phyloP scores from a whole-genome alignment of 164 flowering plant species.

The Chimonanthus praecox region DNA sequence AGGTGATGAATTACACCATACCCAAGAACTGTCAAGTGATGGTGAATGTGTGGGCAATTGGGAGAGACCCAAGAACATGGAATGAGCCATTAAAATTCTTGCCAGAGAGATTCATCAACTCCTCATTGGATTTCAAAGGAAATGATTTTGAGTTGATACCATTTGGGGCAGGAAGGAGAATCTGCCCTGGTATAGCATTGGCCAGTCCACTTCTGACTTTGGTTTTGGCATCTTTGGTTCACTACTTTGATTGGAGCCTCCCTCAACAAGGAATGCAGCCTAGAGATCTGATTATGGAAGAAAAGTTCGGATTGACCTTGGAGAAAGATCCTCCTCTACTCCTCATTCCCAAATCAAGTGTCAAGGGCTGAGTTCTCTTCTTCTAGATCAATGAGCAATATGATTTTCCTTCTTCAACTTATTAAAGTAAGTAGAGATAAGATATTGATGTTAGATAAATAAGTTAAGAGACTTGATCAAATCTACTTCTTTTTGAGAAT shows the following conservation, averaged over 20 bases:
- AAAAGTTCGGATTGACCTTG: conserved; percentile 26
- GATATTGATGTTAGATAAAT: no score
- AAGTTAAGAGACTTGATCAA: no score
- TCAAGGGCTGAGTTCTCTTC: not conserved
- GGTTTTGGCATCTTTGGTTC: conserved; percentile 19
- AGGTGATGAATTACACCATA: conserved; percentile 5
- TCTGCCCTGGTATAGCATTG: conserved; percentile 13
- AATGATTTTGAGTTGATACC: conserved; percentile 14
- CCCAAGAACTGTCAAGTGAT: conserved; percentile 11
- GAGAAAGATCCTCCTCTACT: conserved; percentile 20
- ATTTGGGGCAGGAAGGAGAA: conserved; percentile 10
- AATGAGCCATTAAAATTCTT: conserved; percentile 10
- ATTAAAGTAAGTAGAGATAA: no score
- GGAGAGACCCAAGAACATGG: conserved; percentile 16
- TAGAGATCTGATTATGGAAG: conserved; percentile 19
- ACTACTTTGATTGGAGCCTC: conserved; percentile 18
- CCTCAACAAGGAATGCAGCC: conserved; percentile 14
- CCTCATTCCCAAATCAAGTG: conserved; percentile 6
- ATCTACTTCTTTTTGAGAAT: no score
- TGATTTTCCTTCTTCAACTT: no score
- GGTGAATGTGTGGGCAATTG: conserved; percentile 16
- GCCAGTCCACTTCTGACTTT: conserved; percentile 15
- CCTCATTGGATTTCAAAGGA: conserved; percentile 12
- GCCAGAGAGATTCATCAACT: conserved; percentile 9
- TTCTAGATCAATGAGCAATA: no score